phyloP scores from a whole-genome alignment of 139 green algal genomes.

The Chlamydomonas applanata region DNA sequence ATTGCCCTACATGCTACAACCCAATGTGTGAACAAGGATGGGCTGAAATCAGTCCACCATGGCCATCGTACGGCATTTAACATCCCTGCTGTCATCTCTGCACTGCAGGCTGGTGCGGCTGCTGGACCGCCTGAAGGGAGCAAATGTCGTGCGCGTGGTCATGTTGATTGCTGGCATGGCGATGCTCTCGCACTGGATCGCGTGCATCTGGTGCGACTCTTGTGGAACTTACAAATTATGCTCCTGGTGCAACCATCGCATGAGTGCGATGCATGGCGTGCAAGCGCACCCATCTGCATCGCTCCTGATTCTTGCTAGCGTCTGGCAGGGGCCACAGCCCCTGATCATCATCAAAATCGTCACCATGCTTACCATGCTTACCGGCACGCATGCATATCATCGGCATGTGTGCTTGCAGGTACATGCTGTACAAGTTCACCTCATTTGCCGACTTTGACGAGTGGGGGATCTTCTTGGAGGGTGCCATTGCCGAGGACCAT shows the following conservation, averaged over 20 bases:
- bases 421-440: conserved; percentile 30
- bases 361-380: no score
- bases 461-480: conserved; percentile 9
- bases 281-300: no score
- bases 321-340: no score
- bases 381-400: neutral
- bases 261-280: no score
- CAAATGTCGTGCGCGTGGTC: conserved; percentile 10
- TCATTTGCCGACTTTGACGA: conserved; percentile 4
- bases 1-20: no score
- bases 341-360: no score
- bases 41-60: no score
- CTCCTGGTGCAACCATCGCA: no score
- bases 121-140: conserved; percentile 9
- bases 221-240: no score
- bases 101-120: conserved; percentile 19
- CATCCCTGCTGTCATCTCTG: neutral
- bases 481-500: neutral
- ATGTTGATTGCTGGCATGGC: conserved; percentile 3
- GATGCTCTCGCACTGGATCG: conserved; percentile 13
- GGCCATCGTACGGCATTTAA: neutral
- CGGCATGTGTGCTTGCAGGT: conserved; percentile 3
- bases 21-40: no score
- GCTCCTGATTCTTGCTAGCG: no score
- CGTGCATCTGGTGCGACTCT: conserved; percentile 29